These are phyloP conservation scores for Spathaspora gorwiae DNA, from an alignment of 805 yeast species.

Conservation along the genomic window DNA sequence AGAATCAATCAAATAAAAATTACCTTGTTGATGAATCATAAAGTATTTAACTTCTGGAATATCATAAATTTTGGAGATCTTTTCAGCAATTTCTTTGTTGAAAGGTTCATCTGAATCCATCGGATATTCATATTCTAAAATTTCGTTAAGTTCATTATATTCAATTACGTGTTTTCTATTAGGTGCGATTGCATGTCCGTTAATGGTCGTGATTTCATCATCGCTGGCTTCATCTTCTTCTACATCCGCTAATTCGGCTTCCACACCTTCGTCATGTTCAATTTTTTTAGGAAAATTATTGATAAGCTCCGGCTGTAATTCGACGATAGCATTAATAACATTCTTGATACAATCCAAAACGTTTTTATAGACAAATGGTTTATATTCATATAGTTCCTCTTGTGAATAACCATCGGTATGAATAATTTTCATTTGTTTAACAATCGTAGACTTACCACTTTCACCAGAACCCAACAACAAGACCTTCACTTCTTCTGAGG, in stretches of 20 bases:
- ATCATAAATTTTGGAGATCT: slow-evolving; percentile 53
- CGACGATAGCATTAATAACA: slow-evolving; percentile 60
- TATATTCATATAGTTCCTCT: slow-evolving; percentile 69
- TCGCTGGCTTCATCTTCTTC: slow-evolving; percentile 8
- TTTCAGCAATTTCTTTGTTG: slow-evolving; percentile 44
- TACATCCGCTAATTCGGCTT: not conserved
- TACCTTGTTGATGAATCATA: slow-evolving; percentile 55
- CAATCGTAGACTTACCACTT: slow-evolving; percentile 74
- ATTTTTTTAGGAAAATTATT: slow-evolving; percentile 7
- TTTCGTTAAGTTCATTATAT: slow-evolving; percentile 38
- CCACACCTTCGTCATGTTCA: slow-evolving; percentile 2
- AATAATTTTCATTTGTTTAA: slow-evolving; percentile 76
- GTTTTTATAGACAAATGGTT: slow-evolving; percentile 75
- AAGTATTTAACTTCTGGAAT: slow-evolving; percentile 52
- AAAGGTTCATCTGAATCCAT: slow-evolving; percentile 51
- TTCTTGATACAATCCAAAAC: slow-evolving; percentile 72
- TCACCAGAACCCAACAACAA: slow-evolving; percentile 85
- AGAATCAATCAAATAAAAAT: slow-evolving; percentile 82
- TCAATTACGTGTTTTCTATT: slow-evolving; percentile 18
- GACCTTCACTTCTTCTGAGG: slow-evolving; percentile 56
- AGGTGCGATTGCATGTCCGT: slow-evolving; percentile 1
- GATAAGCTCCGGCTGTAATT: slow-evolving; percentile 41
- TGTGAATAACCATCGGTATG: slow-evolving; percentile 68
- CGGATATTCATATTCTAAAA: slow-evolving; percentile 45
- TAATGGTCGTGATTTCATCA: slow-evolving; percentile 6